phyloP scores from a whole-genome alignment of 768 basidiomycete genomes.

The Glaciozyma martinii region DNA sequence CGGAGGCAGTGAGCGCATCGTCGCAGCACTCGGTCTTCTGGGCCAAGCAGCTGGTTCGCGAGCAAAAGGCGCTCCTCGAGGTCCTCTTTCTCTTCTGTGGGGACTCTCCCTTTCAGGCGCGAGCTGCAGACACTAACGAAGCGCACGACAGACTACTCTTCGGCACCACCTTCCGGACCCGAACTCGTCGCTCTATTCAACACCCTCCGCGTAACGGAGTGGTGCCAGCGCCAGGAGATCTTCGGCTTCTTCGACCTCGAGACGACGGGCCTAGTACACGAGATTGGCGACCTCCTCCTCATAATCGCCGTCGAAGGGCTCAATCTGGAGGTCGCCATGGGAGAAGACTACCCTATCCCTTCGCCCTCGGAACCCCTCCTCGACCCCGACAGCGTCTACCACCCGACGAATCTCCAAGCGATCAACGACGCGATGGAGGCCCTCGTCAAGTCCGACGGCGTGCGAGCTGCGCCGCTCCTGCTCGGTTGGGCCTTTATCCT shows the following conservation, averaged over 20 bases:
- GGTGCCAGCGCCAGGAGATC: slow-evolving; percentile 59
- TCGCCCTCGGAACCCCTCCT: slow-evolving; percentile 22
- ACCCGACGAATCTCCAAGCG: slow-evolving; percentile 44
- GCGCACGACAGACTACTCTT: slow-evolving; percentile 51
- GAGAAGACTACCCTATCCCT: slow-evolving; percentile 17
- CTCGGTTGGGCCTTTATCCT: slow-evolving; percentile 80
- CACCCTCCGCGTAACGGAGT: slow-evolving; percentile 54
- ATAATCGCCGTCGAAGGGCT: slow-evolving; percentile 54
- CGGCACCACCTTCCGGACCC: slow-evolving; percentile 56
- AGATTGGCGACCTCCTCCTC: slow-evolving; percentile 47
- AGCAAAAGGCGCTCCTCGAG: slow-evolving; percentile 73
- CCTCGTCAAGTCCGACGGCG: slow-evolving; percentile 51
- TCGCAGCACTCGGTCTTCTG: slow-evolving; percentile 42
- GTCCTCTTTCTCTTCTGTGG: slow-evolving; percentile 65
- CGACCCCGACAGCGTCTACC: slow-evolving; percentile 37
- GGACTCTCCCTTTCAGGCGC: too few relatives aligned
- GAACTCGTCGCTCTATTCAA: slow-evolving; percentile 58
- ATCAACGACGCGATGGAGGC: slow-evolving; percentile 55
- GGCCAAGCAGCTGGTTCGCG: slow-evolving; percentile 41
- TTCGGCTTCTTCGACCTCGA: slow-evolving; percentile 63
- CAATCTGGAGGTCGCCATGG: slow-evolving; percentile 55
- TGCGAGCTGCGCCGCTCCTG: slow-evolving; percentile 61
- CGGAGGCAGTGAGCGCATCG: slow-evolving; percentile 47
- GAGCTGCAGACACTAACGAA: too few relatives aligned
- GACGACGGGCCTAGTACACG: slow-evolving; percentile 50